A percentile compares a stretch with the other conserved stretches of the same genome.
These are phyloP conservation scores for Lodderomyces theae DNA, from an alignment of 1,139 yeast genomes.

Conservation along the genomic window DNA sequence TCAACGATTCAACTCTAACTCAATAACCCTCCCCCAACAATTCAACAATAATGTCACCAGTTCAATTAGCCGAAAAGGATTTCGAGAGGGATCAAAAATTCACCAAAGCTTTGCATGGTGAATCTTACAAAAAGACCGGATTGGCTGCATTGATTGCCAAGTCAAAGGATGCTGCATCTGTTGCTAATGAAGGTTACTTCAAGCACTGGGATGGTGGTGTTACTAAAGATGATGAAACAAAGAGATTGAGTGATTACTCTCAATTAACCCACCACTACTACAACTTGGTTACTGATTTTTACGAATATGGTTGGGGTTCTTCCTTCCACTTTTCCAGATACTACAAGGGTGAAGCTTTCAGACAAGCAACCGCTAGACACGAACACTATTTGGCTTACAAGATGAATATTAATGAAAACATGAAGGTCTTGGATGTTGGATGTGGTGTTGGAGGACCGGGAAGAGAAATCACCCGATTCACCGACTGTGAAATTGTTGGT, in stretches of 20 bases:
- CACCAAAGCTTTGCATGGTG: conserved; percentile 86
- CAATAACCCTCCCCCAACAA: too few species aligned
- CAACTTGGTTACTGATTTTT: conserved; percentile 93
- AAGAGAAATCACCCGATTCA: conserved; percentile 88
- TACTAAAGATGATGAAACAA: conserved; percentile 69
- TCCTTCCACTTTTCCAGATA: conserved; percentile 97
- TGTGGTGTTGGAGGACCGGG: conserved; percentile 99
- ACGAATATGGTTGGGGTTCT: conserved; percentile 99
- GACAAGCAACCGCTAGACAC: conserved; percentile 95
- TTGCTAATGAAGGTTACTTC: conserved; percentile 87
- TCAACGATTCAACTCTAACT: neutral
- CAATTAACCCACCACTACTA: conserved; percentile 92
- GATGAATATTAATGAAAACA: conserved; percentile 73
- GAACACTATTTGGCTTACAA: conserved; percentile 91
- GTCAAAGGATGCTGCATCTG: conserved; percentile 72
- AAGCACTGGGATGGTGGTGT: conserved; percentile 95
- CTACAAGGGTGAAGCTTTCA: conserved; percentile 89
- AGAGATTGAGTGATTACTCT: conserved; percentile 81
- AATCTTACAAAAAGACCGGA: conserved; percentile 64
- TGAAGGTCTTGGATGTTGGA: conserved; percentile 95
- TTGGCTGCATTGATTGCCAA: conserved; percentile 74
- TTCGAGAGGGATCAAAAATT: conserved; percentile 57
- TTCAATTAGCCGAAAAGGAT: conserved; percentile 30
- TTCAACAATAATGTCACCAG: conserved; percentile 12
- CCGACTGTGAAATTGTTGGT: conserved; percentile 85